Evolutionary conservation across 2,329 filamentous ascomycete genomes (phyloP), one percentile per base, ranked within the genome.

Genomic region (Aspergillus flavus): DNA sequence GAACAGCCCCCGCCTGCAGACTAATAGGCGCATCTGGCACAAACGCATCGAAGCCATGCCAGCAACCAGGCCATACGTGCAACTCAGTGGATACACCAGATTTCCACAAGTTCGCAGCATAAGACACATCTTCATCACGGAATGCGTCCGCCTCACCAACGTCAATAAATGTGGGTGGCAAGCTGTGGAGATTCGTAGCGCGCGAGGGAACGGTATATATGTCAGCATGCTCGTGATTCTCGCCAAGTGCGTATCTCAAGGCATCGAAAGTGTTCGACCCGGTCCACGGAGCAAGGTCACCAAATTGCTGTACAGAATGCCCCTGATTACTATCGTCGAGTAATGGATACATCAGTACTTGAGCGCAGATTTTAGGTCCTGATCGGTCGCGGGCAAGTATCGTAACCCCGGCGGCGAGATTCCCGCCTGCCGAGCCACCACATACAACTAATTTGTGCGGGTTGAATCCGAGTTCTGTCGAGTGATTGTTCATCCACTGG

Each of bases 361-460:
- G 68, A 7, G 59, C 69, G 3, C 59, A 32, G n/a, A 72, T 59
- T n/a, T 57, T 41, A 5, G 69, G 69, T 1, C 62, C 64, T 1
- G 36, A 11, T 2, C 63, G 57, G 45, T 71, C 69, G n/a, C 68
- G 68, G 6, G 69, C 65, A 14, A 69, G 60, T 0, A 71, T 48
- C 3, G 61, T 55, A 6, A 68, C 63, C 1, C 66, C 69, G 1
- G 68, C 66, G 1, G 79, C 77, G 61, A 82, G 77, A 58, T 80
- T 80, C 7, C 79, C 89, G 39, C 87, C 88, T 1, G 87, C 86
- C 2, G 86, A 89, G 73, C 90, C 90, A 14, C 89, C 89, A 1
- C 84, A 87, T 10, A 89, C 79, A 9, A 87, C 81, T 56, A 91
- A 80, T 53, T 81, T 81, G 48, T 81, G 74, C 1, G 81, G 81